Base-by-base conservation (phyloP, 805 yeast genomes). In the Cyberlindnera euphorbiae region DNA sequence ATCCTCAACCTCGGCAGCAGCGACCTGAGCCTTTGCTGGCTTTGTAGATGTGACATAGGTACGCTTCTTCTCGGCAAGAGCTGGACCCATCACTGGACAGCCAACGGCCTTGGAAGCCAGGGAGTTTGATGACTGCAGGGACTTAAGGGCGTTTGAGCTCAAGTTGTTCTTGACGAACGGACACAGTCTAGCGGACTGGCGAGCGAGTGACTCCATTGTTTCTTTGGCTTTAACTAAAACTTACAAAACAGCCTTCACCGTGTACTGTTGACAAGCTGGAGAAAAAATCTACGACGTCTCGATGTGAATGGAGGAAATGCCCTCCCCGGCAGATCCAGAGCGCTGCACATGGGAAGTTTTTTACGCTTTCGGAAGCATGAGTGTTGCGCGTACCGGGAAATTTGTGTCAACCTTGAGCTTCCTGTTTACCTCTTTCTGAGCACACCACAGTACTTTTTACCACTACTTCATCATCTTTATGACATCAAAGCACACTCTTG, bases 11-110 rank as follows among this genome's bases (percentile, higher is more conserved):
- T 52, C 55, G 22, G 51, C 53, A 24, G 56, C 16, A 22, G 46
- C 50, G 14, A 62, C 59, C 23, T 50, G 52, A 18, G 60, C 50
- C 14, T 44, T 39, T 5, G 58, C 52, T 30, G 64, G 63, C n/a
- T 63, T 50, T 19, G 67, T 50, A 12, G 61, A 53, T 11, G 64
- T 48, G 14, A 62, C 55, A 23, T 55, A 45, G 16, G 58, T 47
- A 36, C 60, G 36, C 55, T 63, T 56, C 44, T 47, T 44, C 39
- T 67, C 69, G 11, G 37, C 36, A 35, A 87, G 62, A 25, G 95
- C 96, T 35, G 79, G 78, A 17, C 86, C 86, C 82, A 88, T 84
- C 38, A 88, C 82, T n/a, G 97, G 97, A 61, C 97, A 89, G 42
- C 71, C 73, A 30, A 72, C 60, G 36, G 95, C 96, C 45, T 74